phyloP scores from a whole-genome alignment of 73 alveolate genomes.

The Tetrahymena borealis region DNA sequence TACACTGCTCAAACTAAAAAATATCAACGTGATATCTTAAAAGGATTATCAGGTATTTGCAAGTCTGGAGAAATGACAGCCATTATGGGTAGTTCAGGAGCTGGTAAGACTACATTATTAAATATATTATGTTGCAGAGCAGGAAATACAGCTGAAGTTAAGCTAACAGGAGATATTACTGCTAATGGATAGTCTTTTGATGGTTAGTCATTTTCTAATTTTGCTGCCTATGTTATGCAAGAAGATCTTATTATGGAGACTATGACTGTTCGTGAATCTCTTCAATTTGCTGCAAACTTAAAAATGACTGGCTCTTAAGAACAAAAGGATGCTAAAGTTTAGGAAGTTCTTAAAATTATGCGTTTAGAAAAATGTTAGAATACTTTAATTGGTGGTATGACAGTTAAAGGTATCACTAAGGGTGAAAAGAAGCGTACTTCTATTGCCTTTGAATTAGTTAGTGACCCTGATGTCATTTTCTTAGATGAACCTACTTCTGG shows the following conservation, averaged over 20 bases:
- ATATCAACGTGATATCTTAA: conserved; percentile 36
- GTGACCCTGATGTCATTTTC: conserved; percentile 84
- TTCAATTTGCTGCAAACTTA: conserved; percentile 50
- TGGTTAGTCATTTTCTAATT: conserved; percentile 47
- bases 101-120: conserved; percentile 32
- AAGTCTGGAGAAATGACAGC: conserved; percentile 56
- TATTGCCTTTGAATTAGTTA: conserved; percentile 89
- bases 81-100: conserved; percentile 33
- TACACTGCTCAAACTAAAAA: neutral
- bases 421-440: conserved; percentile 96
- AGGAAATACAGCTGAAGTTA: neutral
- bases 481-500: conserved; percentile 93
- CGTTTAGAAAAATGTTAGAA: conserved; percentile 70
- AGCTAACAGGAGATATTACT: conserved; percentile 4
- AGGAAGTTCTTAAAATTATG: conserved; percentile 61
- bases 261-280: conserved; percentile 23
- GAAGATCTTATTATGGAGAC: conserved; percentile 40
- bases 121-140: conserved; percentile 22
- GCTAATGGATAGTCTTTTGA: conserved; percentile 25
- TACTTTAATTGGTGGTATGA: conserved; percentile 79
- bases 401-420: conserved; percentile 86
- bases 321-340: conserved; percentile 48
- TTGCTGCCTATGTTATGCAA: conserved; percentile 81
- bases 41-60: conserved; percentile 67
- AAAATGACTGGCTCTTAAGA: conserved; percentile 36